phyloP scores from a whole-genome alignment of 768 basidiomycete genomes.

The Pseudohyphozyma bogoriensis region DNA sequence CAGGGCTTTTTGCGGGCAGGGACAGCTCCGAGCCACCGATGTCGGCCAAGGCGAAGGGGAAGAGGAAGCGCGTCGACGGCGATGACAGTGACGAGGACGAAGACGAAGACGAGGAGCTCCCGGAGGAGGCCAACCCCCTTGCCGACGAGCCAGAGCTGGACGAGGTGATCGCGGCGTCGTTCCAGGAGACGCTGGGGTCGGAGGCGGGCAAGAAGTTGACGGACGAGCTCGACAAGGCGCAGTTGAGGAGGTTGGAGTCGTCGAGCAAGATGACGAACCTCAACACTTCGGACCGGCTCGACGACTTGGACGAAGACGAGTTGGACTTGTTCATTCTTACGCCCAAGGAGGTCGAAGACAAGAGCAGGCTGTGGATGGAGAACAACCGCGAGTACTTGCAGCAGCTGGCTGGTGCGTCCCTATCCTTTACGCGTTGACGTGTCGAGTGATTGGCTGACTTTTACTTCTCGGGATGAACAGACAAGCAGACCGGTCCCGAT shows the following conservation, averaged over 20 bases:
- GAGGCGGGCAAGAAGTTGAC: conserved; percentile 43
- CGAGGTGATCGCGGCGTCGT: conserved; percentile 59
- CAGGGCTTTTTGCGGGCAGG: too few species aligned
- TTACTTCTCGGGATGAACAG: too few species aligned
- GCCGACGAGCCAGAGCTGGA: conserved; percentile 48
- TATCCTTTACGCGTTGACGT: neutral
- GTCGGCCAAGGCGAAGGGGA: conserved; percentile 18
- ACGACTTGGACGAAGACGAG: conserved; percentile 80
- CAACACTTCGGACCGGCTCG: conserved; percentile 11
- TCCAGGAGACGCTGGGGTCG: conserved; percentile 54
- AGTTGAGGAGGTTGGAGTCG: conserved; percentile 48
- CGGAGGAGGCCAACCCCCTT: conserved; percentile 5
- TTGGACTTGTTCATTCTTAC: conserved; percentile 63
- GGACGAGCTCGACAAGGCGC: conserved; percentile 57
- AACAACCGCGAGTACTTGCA: conserved; percentile 84
- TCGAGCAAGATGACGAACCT: conserved; percentile 39
- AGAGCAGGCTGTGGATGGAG: conserved; percentile 89
- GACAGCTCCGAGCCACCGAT: conserved; percentile 15
- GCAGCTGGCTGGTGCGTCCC: conserved; percentile 62
- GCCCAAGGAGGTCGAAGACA: conserved; percentile 71
- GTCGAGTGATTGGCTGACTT: conserved; percentile 5
- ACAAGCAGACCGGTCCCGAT: conserved; percentile 48
- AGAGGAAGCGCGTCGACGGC: conserved; percentile 38
- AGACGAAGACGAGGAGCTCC: neutral
- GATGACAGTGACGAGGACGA: conserved; percentile 39